Percentiles rank a stretch among this genome's conserved stretches.
Conservation (phyloP, 257 asterid species). For the Schizonepeta tenuifolia region DNA sequence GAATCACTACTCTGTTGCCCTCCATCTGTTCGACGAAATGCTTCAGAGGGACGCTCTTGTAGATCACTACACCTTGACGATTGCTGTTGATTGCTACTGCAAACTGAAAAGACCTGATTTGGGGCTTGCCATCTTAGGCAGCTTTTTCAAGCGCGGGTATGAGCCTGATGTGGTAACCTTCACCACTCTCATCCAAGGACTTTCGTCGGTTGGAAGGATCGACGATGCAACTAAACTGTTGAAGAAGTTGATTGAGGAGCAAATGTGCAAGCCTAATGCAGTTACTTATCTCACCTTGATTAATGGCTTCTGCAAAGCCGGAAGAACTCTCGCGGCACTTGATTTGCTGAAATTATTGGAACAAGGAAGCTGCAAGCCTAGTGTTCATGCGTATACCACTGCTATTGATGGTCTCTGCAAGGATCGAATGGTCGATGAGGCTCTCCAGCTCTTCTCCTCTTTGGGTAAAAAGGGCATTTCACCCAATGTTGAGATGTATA, state of each 20-base stretch:
- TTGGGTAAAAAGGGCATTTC: background rate
- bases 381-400: background rate
- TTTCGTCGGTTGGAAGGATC: background rate
- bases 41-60: background rate
- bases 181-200: background rate
- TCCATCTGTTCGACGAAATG: background rate
- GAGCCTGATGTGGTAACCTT: slow-evolving; percentile 2
- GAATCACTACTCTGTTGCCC: background rate
- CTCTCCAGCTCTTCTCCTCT: background rate
- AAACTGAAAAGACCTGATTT: background rate
- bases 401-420: background rate
- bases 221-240: background rate
- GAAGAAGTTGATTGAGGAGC: background rate
- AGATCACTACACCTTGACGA: background rate
- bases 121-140: slow-evolving; percentile 1
- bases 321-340: background rate
- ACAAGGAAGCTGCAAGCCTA: background rate
- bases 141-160: background rate
- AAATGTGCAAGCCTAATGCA: background rate
- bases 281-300: background rate
- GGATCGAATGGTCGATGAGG: background rate
- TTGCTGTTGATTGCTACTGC: background rate
- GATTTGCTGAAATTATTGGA: background rate
- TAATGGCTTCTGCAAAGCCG: background rate
- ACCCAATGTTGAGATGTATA: background rate